Base-by-base conservation (phyloP, 345 rosid genomes). In the Lepidium sativum region DNA sequence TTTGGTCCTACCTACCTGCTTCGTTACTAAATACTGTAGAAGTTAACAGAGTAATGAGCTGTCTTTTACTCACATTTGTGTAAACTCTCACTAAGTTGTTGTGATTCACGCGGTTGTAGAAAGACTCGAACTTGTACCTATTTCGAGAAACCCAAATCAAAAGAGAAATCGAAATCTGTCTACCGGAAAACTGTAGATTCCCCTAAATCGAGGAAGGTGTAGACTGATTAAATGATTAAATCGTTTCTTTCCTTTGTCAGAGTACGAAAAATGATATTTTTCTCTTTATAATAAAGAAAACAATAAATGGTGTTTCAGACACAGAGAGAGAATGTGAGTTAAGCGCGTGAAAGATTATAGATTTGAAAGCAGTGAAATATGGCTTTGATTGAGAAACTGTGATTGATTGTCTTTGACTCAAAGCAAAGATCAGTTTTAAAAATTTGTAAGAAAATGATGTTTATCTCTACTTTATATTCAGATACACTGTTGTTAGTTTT, bases 321-420 rank as follows among this genome's bases (percentile, higher is more conserved):
- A 63, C 14, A 61, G 29, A 61, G 44, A 38, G 48, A 25, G 11
- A 2, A 35, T 6, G 14, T 32, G 21, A 47, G 6, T 38, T 8
- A 12, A 64, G 66, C 70, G 75, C 70, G 76, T 72, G 27, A 58
- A 41, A 32, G 6, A 1, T 18, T 60, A 15, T 5, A 14, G 6
- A 34, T 11, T 43, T 64, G 53, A 64, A 21, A 32, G 52, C 75
- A 70, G 70, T 49, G 70, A 57, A 40, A 4, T 53, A 32, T 65
- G 76, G 71, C 76, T 41, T 57, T 72, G 71, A 72, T 72, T 72
- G 71, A 51, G 66, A 43, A 10, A 47, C 32, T 49, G 4, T 64
- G 45, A 57, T 65, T 64, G 39, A 20, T 40, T 11, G 15, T 44
- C 8, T 25, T 16, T 52, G 47, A 41, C 61, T 7, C 5, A 5